Conservation (phyloP, 1,139 yeast genomes). For the Pneumocystis sp. region DNA sequence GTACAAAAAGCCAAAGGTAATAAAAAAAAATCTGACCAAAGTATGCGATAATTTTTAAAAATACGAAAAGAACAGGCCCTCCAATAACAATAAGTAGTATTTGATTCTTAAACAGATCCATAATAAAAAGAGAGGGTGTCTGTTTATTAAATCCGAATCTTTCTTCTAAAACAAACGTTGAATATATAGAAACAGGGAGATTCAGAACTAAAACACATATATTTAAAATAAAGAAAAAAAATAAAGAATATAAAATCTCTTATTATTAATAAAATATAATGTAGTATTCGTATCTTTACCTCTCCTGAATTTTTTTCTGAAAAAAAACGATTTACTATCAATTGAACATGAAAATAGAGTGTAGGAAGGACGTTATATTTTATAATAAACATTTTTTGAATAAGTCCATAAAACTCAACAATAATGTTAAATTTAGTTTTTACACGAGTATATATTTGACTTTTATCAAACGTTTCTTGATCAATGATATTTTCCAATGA, state of each 20-base stretch:
- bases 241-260: constrained; percentile 50
- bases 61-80: constrained; percentile 55
- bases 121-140: constrained; percentile 53
- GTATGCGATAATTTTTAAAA: constrained; percentile 64
- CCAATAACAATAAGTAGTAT: constrained; percentile 44
- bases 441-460: constrained; percentile 71
- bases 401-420: constrained; percentile 36
- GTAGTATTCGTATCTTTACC: constrained; percentile 4
- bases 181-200: constrained; percentile 59
- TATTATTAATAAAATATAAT: constrained; percentile 26
- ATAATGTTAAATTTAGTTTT: constrained; percentile 58
- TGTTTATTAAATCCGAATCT: constrained; percentile 83
- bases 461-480: constrained; percentile 57
- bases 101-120: constrained; percentile 52
- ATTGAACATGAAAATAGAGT: constrained; percentile 46
- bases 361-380: constrained; percentile 52
- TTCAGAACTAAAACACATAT: constrained; percentile 37
- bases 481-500: constrained; percentile 44
- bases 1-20: constrained; percentile 58
- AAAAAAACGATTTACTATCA: constrained; percentile 25
- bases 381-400: constrained; percentile 44
- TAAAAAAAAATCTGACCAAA: constrained; percentile 70
- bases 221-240: constrained; percentile 41
- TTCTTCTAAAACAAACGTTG: constrained; percentile 79
- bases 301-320: constrained; percentile 20